Evolutionary conservation across 148 eudicot genomes (phyloP), one percentile per base, ranked within the genome.

Genomic region (Silene uniflora): DNA sequence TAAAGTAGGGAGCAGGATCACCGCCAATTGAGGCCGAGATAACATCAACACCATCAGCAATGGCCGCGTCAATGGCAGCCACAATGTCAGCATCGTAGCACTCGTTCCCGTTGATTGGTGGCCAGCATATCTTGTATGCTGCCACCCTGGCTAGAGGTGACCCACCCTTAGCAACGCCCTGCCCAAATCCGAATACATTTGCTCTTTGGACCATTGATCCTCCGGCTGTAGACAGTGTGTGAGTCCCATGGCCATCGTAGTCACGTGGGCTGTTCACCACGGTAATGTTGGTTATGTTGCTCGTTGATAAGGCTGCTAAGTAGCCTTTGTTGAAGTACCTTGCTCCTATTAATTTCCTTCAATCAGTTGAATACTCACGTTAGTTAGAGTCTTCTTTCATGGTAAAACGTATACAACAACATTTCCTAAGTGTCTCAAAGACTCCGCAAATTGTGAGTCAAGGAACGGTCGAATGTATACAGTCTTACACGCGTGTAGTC

Each of bases 171-270:
- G 96, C 96, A 27, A 90, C 82, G 5, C 98, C 97, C 19, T 84
- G 81, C 6, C 98, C 98, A 22, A 69, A 88, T 62, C 89, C 91
- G 73, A 90, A 90, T 25, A 94, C 92, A 24, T 79, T 89, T 7
- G 89, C 98, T 39, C 61, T 76, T 0, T 72, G 17, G 4, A 94
- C 96, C 25, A 92, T 90, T 23, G 81, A 84, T 32, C 97, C 98
- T 0, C 90, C 98, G 3, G 98, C 98, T 10, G 98, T 94, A 0
- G 98, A 94, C 59, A 94, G 81, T 4, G 98, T 94, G 85, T 94
- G 97, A 71, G 91, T 74, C 8, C 98, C 98, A 21, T 94, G 98
- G 11, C 98, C 98, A 7, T 88, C 92, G 12, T 19, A 64, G 84
- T 94, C 98, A 1, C 96, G 90, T 14, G 98, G 91, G 14, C 86